Base-by-base conservation (phyloP, 108 stramenopile genomes). In the Nannochloropsis oceanica region DNA sequence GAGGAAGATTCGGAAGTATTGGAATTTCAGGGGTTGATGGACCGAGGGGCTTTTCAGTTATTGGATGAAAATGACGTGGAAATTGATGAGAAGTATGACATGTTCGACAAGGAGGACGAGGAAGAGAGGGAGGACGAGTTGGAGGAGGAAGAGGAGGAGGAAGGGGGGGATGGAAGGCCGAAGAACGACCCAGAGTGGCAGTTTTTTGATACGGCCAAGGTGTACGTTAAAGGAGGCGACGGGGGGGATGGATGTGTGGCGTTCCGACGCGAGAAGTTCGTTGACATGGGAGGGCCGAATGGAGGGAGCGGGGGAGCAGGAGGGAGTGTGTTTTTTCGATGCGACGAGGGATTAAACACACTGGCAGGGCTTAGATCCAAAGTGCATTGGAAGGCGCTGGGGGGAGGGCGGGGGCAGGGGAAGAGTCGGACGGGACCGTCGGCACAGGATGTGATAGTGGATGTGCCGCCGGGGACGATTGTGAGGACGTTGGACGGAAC, bases 241-340 rank as follows among this genome's bases (percentile, higher is more conserved):
- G 97, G 97, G 24, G 97, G 97, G 1, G 95, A 96, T 83, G 97
- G 97, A 34, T 97, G 96, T 88, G 94, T 98, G 44, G 91, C 95
- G 44, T 95, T 97, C 86, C 93, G 95, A 42, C 90, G 97, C 14
- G 96, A 96, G 92, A 95, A 94, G 90, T 94, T 94, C 25, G 94
- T 94, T 86, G 90, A 95, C 27, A 89, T 94, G 90, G 95, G 95
- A 25, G 97, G 97, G 18, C 97, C 96, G 27, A 92, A 87, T 86
- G 97, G 97, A 14, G 97, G 96, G 10, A 86, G 91, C 2, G 97
- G 97, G 42, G 95, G 95, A 3, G 82, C 88, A 18, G 97, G 97
- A 42, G 97, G 97, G 12, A 91, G 85, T 43, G 91, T 97, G 26
- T 91, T 87, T 86, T 91, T 97, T 85, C 84, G 92, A 14, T 95